Percentiles rank a stretch among this genome's conserved stretches.
Evolutionary conservation across 2,329 filamentous ascomycete genomes (phyloP).

Genomic region (Pseudocercospora fijiensis): DNA sequence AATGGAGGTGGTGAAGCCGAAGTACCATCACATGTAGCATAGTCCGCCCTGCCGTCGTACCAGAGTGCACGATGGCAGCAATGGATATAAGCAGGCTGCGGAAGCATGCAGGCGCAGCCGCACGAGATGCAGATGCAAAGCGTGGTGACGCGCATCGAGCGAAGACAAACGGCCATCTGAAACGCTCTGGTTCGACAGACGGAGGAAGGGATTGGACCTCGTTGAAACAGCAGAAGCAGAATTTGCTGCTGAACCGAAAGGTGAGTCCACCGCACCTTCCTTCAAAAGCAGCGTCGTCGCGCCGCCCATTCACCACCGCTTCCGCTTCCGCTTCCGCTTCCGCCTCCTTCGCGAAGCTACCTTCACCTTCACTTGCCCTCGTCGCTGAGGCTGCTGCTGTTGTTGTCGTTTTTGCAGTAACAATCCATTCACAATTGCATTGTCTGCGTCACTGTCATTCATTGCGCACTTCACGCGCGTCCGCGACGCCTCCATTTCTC

Average conservation of each 20-base stretch:
- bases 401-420: conserved; percentile 14
- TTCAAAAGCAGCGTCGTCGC: conserved; percentile 10
- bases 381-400: conserved; percentile 4
- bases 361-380: conserved; percentile 9
- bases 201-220: conserved; percentile 14
- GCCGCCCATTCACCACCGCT: conserved; percentile 9
- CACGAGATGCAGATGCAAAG: conserved; percentile 2
- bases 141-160: conserved; percentile 14
- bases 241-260: conserved; percentile 3
- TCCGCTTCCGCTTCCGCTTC: not conserved
- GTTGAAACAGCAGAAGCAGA: conserved; percentile 9
- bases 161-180: conserved; percentile 19
- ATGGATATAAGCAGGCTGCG: conserved; percentile 14
- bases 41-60: conserved; percentile 11
- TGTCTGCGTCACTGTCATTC: conserved; percentile 18
- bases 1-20: conserved; percentile 12
- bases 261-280: conserved; percentile 9
- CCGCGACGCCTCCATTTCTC: conserved; percentile 10
- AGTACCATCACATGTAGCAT: conserved; percentile 4
- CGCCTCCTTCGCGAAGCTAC: conserved; percentile 1
- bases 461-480: conserved; percentile 14
- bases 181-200: conserved; percentile 11
- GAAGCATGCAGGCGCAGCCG: conserved; percentile 1
- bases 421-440: conserved; percentile 21
- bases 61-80: not conserved